A percentile compares a stretch with the other conserved stretches of the same genome.
Conservation (phyloP, 345 rosid genomes). For the Brassica rapa region DNA sequence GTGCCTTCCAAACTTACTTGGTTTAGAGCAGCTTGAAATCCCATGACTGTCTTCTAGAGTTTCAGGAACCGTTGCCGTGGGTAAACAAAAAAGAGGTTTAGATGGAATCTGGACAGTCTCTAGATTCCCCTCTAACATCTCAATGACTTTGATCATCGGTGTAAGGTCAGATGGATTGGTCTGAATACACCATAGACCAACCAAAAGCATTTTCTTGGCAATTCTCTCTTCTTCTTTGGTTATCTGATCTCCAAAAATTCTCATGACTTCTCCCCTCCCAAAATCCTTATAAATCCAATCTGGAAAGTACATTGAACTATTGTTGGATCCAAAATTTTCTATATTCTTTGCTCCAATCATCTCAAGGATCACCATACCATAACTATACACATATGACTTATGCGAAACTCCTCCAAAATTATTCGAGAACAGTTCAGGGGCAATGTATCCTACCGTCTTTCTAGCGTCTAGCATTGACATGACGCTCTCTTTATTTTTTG, state of each 20-base stretch:
- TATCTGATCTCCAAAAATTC: background rate
- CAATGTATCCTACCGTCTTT: background rate
- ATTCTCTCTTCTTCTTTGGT: background rate
- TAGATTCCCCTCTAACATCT: background rate
- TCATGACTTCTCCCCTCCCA: background rate
- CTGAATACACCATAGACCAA: conserved; percentile 1
- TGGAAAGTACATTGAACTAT: background rate
- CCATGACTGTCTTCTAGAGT: background rate
- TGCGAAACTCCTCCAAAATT: background rate
- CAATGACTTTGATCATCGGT: background rate
- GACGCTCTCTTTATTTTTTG: background rate
- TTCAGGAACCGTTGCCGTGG: background rate
- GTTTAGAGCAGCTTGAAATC: background rate
- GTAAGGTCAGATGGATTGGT: background rate
- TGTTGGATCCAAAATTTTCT: background rate
- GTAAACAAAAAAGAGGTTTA: background rate
- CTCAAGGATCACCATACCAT: background rate
- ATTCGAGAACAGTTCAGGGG: background rate
- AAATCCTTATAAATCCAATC: background rate
- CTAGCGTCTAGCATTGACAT: background rate
- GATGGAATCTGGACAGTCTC: background rate
- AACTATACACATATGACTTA: background rate
- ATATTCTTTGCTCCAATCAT: background rate
- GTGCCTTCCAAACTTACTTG: background rate
- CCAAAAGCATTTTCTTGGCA: background rate